Evolutionary conservation across 345 rosid species (phyloP).

Genomic region (Anacardium occidentale): DNA sequence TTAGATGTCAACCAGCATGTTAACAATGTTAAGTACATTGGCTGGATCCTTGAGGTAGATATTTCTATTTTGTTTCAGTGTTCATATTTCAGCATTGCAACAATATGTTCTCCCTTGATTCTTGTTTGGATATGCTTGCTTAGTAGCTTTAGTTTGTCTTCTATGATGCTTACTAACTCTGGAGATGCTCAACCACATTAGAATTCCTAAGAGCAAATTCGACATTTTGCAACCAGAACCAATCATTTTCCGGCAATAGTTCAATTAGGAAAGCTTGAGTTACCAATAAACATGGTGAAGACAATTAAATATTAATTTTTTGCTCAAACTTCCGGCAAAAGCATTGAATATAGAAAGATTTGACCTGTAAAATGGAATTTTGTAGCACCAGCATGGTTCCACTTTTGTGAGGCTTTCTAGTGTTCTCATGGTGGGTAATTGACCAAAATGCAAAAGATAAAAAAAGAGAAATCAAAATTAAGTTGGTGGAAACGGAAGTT

Average conservation of each 20-base stretch:
- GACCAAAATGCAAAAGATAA: neutral
- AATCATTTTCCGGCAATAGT: neutral
- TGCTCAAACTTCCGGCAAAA: too few species aligned
- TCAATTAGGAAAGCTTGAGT: neutral
- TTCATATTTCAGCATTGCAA: neutral
- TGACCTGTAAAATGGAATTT: too few species aligned
- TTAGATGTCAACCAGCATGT: slow-evolving; percentile 98
- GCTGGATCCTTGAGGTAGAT: slow-evolving; percentile 93
- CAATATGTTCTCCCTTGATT: neutral
- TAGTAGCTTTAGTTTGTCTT: neutral
- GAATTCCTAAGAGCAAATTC: neutral
- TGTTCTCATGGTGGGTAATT: neutral
- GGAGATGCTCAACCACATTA: neutral
- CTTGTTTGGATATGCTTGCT: neutral
- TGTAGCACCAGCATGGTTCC: too few species aligned
- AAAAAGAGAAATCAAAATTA: neutral
- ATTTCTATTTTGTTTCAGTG: neutral
- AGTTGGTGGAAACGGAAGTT: neutral
- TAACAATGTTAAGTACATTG: slow-evolving; percentile 94
- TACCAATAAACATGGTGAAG: neutral
- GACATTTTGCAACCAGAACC: neutral
- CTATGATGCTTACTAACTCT: neutral
- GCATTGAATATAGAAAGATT: too few species aligned
- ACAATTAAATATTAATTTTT: too few species aligned
- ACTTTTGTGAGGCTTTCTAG: neutral